These are phyloP conservation scores for Fusarium marasasianum DNA, from an alignment of 2,329 filamentous ascomycete species.

Conservation along the genomic window DNA sequence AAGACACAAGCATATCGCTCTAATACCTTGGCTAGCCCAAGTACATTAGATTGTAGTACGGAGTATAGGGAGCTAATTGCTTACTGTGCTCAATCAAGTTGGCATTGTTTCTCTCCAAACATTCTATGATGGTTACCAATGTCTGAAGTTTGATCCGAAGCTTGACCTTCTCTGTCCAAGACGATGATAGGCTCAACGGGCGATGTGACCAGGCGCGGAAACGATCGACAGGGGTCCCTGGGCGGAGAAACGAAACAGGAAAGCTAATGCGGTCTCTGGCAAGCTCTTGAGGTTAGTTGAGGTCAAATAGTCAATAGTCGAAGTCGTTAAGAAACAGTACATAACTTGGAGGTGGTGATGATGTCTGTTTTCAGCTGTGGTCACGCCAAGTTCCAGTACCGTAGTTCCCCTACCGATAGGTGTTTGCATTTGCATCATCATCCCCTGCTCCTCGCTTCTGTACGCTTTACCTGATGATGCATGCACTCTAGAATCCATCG, in stretches of 20 bases:
- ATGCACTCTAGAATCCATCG: slow-evolving; percentile 22
- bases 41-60: not conserved
- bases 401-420: not conserved
- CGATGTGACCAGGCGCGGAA: slow-evolving; percentile 28
- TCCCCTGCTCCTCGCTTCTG: slow-evolving; percentile 25
- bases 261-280: slow-evolving; percentile 16
- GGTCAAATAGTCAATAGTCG: slow-evolving; percentile 9
- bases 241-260: slow-evolving; percentile 39
- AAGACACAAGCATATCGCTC: not conserved
- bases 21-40: not conserved
- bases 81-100: not conserved
- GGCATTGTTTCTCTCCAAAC: not conserved
- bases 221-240: slow-evolving; percentile 36
- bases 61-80: not conserved
- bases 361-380: slow-evolving; percentile 2
- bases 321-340: slow-evolving; percentile 4
- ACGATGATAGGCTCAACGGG: slow-evolving; percentile 15
- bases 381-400: not conserved
- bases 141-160: slow-evolving; percentile 13
- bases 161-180: slow-evolving; percentile 16
- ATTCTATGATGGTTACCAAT: not conserved
- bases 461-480: slow-evolving; percentile 16
- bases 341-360: not conserved
- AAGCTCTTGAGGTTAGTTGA: not conserved
- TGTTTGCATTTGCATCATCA: not conserved